A percentile compares a stretch with the other conserved stretches of the same genome.
phyloP scores from a whole-genome alignment of 1,139 yeast genomes.

The Entelexis paramagnoliae region DNA sequence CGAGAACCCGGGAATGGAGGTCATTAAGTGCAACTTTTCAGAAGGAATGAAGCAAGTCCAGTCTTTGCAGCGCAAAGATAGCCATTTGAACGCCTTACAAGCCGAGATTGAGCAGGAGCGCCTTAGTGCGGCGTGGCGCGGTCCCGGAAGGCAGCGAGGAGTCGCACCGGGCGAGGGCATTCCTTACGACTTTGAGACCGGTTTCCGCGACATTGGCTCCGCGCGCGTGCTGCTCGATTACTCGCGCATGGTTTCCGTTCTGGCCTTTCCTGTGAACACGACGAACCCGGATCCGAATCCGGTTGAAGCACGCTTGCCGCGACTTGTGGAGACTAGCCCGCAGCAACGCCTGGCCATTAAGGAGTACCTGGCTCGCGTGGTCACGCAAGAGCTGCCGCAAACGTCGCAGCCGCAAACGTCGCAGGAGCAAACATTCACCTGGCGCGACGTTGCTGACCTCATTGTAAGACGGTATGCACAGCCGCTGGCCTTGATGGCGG shows the following conservation, averaged over 20 bases:
- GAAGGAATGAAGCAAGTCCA: background rate
- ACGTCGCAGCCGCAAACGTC: background rate
- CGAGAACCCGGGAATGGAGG: background rate
- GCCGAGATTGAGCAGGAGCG: too few species aligned
- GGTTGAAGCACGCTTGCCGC: background rate
- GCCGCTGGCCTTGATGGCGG: background rate
- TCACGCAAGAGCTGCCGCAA: background rate
- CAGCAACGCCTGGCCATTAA: background rate
- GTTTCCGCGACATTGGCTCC: background rate
- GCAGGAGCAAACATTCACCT: too few species aligned
- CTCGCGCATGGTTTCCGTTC: background rate
- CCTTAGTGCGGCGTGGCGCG: background rate
- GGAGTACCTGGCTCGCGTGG: background rate
- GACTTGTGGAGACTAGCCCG: background rate
- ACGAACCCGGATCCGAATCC: background rate
- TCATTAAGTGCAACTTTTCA: background rate
- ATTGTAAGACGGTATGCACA: background rate
- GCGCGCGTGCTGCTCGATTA: background rate
- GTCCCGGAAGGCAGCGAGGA: background rate
- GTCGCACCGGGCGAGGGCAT: background rate
- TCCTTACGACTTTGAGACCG: background rate
- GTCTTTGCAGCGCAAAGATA: background rate
- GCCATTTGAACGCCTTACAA: too few species aligned
- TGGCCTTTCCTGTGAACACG: background rate
- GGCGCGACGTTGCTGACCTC: conserved; percentile 4